phyloP scores from a whole-genome alignment of 169 alveolate genomes.

The Plasmodium gaboni region DNA sequence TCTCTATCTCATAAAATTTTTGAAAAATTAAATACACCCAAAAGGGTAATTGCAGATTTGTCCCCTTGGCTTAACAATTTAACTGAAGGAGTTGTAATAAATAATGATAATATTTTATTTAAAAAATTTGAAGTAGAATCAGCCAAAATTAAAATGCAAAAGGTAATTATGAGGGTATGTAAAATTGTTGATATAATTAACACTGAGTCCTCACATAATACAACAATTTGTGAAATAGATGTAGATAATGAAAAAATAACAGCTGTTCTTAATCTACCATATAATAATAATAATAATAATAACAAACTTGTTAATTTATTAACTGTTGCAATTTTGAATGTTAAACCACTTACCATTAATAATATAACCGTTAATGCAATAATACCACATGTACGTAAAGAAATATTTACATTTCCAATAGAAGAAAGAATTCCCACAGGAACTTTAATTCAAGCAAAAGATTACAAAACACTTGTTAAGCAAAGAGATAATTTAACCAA shows the following conservation, averaged over 20 bases:
- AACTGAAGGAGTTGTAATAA: slow-evolving; percentile 44
- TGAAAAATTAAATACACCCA: slow-evolving; percentile 84
- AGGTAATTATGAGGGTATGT: slow-evolving; percentile 55
- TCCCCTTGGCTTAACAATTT: slow-evolving; percentile 80
- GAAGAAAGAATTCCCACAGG: slow-evolving; percentile 46
- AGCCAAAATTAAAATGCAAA: slow-evolving; percentile 43
- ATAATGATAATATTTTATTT: slow-evolving; percentile 64
- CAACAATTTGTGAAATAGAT: slow-evolving; percentile 46
- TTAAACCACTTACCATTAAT: slow-evolving; percentile 60
- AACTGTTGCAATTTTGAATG: slow-evolving; percentile 46
- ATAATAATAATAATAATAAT: not conserved
- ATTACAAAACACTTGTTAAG: slow-evolving; percentile 65
- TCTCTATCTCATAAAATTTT: slow-evolving; percentile 86
- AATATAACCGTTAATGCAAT: slow-evolving; percentile 60
- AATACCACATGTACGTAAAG: slow-evolving; percentile 64
- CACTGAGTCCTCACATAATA: not conserved
- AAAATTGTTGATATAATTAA: slow-evolving; percentile 44
- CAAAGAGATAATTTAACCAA: slow-evolving; percentile 69
- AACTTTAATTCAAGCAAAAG: slow-evolving; percentile 39
- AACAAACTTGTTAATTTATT: slow-evolving; percentile 5
- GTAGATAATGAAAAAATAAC: slow-evolving; percentile 33
- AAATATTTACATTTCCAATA: slow-evolving; percentile 9
- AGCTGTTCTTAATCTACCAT: slow-evolving; percentile 40
- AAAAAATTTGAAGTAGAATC: slow-evolving; percentile 63
- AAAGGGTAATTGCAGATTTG: slow-evolving; percentile 75